phyloP scores from a whole-genome alignment of 306 rosid species.

The Astragalus membranaceus region DNA sequence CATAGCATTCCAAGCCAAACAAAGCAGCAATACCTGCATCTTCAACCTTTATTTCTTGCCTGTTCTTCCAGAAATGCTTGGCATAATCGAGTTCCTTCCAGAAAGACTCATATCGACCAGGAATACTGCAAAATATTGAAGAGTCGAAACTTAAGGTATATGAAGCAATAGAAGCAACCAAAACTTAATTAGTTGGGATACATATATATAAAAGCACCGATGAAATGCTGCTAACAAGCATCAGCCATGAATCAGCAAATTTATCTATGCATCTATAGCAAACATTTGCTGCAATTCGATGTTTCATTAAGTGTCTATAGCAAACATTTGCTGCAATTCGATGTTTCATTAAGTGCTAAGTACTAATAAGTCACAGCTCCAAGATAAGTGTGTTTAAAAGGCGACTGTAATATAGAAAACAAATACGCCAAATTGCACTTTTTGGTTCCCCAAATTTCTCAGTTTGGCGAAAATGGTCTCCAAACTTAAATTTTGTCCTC shows the following conservation, averaged over 20 bases:
- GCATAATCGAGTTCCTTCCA: conserved; percentile 69
- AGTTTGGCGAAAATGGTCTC: no score
- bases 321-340: neutral
- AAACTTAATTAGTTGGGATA: neutral
- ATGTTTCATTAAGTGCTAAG: neutral
- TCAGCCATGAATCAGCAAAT: neutral
- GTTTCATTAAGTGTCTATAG: neutral
- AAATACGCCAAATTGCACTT: no score
- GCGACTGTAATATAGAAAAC: neutral
- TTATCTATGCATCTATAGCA: neutral
- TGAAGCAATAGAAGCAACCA: neutral
- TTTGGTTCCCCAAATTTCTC: no score
- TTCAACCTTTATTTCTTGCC: conserved; percentile 71
- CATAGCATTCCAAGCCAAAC: conserved; percentile 84
- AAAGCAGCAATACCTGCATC: conserved; percentile 73
- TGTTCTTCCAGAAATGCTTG: conserved; percentile 71
- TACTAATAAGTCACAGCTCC: neutral
- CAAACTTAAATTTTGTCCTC: no score
- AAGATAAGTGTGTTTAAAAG: neutral
- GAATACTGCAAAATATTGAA: conserved; percentile 47
- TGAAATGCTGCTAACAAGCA: neutral
- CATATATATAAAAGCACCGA: neutral
- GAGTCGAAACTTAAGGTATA: neutral
- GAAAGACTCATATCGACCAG: conserved; percentile 53
- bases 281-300: neutral